Evolutionary conservation across 345 rosid genomes (phyloP), one percentile per base, ranked within the genome.

Genomic region (Aegle marmelos): DNA sequence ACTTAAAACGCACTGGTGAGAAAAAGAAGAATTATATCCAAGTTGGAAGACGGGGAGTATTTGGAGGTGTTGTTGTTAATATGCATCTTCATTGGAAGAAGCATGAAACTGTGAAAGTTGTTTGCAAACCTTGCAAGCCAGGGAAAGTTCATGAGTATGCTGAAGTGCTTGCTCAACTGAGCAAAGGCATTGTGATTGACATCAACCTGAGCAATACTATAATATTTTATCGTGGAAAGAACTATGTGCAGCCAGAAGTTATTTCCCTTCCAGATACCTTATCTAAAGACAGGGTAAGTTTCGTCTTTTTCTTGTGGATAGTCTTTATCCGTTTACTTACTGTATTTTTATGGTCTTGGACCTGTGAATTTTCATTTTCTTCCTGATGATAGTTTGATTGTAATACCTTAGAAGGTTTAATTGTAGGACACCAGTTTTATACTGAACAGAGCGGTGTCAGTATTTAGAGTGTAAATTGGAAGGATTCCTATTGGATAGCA

Each of bases 81-180:
- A 90, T 95, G 95, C 98, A 95, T 85, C 98, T 95, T 50, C 98
- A 95, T 68, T 95, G 97, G 98, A 95, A 95, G 85, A 95, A 88
- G 75, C 98, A 93, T 80, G 98, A 95, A 86, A 93, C 98, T 14
- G 95, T 93, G 73, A 95, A 91, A 87, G 91, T 95, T 87, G 83
- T 82, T 66, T 93, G 98, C 93, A 93, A 83, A 82, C 97, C 98
- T 62, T 95, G 98, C 86, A 86, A 76, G 78, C 94, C 91, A 1
- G 95, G 98, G 58, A 90, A 95, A 83, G 79, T 95, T 83, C 89
- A 89, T 74, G 94, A 90, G 81, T 93, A 89, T 85, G 98, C 98
- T 33, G 88, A 89, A 73, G 98, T 92, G 82, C 95, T 95, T 80
- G 83, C 94, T 59, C 87, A 91, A 71, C 82, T 95, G 59, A 93